These are phyloP conservation scores for Boechera stricta DNA, from an alignment of 345 rosid species.

Conservation along the genomic window DNA sequence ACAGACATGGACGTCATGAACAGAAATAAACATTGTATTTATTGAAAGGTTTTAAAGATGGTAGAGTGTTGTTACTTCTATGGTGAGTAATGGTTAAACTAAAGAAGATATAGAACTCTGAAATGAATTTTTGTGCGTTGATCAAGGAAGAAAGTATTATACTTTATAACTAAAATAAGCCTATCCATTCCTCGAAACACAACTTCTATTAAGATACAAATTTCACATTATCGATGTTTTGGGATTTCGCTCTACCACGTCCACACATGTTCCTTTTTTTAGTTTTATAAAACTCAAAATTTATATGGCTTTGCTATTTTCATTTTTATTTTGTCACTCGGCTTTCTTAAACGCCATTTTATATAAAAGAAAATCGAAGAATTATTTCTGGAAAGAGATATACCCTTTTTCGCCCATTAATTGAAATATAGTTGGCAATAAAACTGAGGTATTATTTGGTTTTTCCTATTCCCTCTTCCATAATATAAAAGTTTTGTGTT, in stretches of 20 bases:
- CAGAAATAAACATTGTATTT: background rate
- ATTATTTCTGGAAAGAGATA: no score
- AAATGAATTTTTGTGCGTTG: constrained; percentile 22
- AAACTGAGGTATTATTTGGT: background rate
- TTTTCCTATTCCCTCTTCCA: background rate
- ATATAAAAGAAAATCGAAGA: no score
- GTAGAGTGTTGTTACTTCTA: background rate
- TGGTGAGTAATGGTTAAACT: constrained; percentile 13
- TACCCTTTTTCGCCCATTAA: background rate
- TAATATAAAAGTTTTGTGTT: background rate
- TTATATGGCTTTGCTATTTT: background rate
- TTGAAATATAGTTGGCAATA: background rate
- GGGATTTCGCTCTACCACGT: constrained; percentile 38
- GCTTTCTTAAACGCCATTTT: background rate
- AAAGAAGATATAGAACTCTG: constrained; percentile 2
- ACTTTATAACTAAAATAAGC: constrained; percentile 21
- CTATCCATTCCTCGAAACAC: constrained; percentile 43
- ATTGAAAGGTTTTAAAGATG: background rate
- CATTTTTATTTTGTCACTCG: no score
- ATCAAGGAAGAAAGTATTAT: constrained; percentile 28
- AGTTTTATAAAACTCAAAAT: background rate
- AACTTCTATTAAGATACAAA: constrained; percentile 14
- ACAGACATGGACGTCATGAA: constrained; percentile 5
- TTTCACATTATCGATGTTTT: constrained; percentile 40
- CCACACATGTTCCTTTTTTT: constrained; percentile 25